A percentile compares a stretch with the other conserved stretches of the same genome.
Conservation (phyloP, 2,329 filamentous ascomycete genomes). For the Venturiaceae sp. region DNA sequence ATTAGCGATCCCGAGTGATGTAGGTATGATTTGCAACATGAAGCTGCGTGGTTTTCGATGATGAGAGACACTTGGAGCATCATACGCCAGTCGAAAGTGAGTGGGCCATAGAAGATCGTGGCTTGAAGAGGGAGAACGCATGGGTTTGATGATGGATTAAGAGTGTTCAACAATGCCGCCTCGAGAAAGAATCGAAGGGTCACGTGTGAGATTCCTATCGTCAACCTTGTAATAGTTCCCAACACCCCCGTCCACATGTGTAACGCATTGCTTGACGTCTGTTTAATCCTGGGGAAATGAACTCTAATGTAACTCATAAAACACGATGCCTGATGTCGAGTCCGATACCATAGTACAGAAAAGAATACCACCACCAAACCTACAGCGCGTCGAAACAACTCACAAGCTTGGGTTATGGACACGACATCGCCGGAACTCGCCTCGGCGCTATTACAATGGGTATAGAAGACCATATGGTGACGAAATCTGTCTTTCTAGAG, state of each 20-base stretch:
- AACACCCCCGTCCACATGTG: neutral
- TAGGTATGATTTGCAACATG: too few species aligned
- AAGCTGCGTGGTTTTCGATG: too few species aligned
- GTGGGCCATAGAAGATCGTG: too few species aligned
- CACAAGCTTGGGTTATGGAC: slow-evolving; percentile 1
- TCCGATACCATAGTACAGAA: neutral
- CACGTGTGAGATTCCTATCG: too few species aligned
- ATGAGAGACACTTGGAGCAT: too few species aligned
- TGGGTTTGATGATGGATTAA: too few species aligned
- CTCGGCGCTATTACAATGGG: slow-evolving; percentile 8
- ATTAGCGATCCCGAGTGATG: too few species aligned
- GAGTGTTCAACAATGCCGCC: too few species aligned
- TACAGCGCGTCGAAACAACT: neutral
- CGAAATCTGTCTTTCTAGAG: neutral
- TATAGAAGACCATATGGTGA: neutral
- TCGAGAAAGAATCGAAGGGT: too few species aligned
- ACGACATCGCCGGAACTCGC: slow-evolving; percentile 6
- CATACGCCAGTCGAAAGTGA: too few species aligned
- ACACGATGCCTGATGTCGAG: neutral
- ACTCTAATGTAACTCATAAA: too few species aligned
- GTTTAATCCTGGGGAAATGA: neutral
- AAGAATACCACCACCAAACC: neutral
- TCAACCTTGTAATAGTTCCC: neutral
- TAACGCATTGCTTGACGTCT: neutral
- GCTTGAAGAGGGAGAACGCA: neutral